Conservation (phyloP, 2,329 filamentous ascomycete genomes). For the Cordyceps cateniannulata region DNA sequence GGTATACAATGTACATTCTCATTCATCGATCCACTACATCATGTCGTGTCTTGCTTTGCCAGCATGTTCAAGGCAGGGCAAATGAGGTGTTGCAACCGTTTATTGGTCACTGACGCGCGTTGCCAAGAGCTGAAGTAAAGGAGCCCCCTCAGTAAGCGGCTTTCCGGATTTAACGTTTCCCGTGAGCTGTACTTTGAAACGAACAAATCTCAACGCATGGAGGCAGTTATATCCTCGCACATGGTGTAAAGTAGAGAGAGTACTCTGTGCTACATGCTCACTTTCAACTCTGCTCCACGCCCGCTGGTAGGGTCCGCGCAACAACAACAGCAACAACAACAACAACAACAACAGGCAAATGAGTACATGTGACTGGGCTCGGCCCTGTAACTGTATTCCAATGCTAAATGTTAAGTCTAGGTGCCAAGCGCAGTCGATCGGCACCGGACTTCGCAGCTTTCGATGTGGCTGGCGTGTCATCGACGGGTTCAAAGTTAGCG, state of each 20-base stretch:
- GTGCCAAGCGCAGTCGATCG: background rate
- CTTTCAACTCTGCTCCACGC: background rate
- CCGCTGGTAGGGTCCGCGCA: too few relatives aligned
- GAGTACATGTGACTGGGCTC: background rate
- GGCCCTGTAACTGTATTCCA: background rate
- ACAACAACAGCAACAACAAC: too few relatives aligned
- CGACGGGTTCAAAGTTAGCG: background rate
- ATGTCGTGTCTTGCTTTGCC: background rate
- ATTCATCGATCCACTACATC: background rate
- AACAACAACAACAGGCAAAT: background rate
- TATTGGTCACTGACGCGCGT: background rate
- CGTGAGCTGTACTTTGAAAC: background rate
- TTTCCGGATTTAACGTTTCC: background rate
- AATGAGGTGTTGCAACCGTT: background rate
- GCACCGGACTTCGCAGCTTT: slow-evolving; percentile 8
- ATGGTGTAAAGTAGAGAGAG: background rate
- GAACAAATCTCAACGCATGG: too few relatives aligned
- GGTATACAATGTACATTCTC: background rate
- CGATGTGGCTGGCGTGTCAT: slow-evolving; percentile 5
- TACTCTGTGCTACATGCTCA: too few relatives aligned
- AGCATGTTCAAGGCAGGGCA: background rate
- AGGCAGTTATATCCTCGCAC: too few relatives aligned
- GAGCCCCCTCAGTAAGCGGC: background rate
- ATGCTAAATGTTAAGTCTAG: background rate
- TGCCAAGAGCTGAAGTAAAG: background rate